Base-by-base conservation (phyloP, 2,329 filamentous ascomycete species). In the Aspergillus carbonarius region DNA sequence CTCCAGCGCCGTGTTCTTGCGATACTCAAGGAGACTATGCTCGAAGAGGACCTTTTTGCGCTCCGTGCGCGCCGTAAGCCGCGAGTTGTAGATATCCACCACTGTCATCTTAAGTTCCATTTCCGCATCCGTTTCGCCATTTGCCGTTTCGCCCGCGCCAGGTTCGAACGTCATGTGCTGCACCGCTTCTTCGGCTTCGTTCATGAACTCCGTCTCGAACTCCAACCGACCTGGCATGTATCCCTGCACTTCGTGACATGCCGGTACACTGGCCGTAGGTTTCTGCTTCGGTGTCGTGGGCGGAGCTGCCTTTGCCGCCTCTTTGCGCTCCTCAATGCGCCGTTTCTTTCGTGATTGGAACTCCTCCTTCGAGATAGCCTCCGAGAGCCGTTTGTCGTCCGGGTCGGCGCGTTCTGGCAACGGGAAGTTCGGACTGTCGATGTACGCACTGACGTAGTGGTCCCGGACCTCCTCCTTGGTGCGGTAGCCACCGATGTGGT, bases 91-190 rank as follows among this genome's bases (percentile, higher is more conserved):
- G 52, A 99, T 96, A 65, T 96, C 92, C 87, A 99, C 97, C 18
- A 99, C 92, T 0, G 92, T 96, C 78, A 98, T 87, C 81, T 99
- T 99, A 47, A 99, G 84, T 64, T 97, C 93, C 83, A 96, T 96
- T 75, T 99, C 95, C 0, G 95, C 92, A 68, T 99, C 95, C 58
- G 96, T 81, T 70, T 96, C 89, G 61, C 91, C 90, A 0, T 92
- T 96, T 1, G 90, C 88, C 70, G 96, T 96, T 65, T 96, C 82
- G 58, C 95, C 95, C 76, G 97, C 93, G 25, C 95, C 95, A 0
- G 95, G 93, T 58, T 98, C 93, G 70, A 99, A 99, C 63, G 96
- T 90, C 93, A 99, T 98, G 63, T 96, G 88, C 74, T 99, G 95
- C 2, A 99, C 95, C 0, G 93, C 93, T 77, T 98, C 96, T 78